Conservation (phyloP, 2,329 filamentous ascomycete species). For the Aureobasidium sp. region DNA sequence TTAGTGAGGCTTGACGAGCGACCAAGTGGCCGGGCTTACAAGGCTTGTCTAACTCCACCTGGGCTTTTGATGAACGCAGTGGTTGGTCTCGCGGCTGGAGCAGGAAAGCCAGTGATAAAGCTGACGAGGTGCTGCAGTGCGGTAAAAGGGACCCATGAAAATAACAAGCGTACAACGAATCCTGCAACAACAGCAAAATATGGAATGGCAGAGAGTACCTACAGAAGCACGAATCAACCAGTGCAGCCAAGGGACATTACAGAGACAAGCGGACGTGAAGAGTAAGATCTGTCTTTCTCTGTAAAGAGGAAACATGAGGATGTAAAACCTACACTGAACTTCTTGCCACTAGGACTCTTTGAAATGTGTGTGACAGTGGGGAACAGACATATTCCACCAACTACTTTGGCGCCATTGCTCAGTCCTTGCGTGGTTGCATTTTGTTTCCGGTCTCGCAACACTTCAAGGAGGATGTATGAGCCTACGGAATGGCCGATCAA, state of each 20-base stretch:
- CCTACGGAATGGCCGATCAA: conserved; percentile 44
- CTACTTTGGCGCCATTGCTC: conserved; percentile 22
- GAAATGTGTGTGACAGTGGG: conserved; percentile 43
- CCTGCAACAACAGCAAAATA: conserved; percentile 13
- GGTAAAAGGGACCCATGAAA: conserved; percentile 35
- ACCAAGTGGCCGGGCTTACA: conserved; percentile 29
- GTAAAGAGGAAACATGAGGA: background rate
- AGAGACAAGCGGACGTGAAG: too few relatives aligned
- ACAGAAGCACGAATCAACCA: background rate
- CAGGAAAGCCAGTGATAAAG: conserved; percentile 36
- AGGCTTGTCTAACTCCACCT: conserved; percentile 47
- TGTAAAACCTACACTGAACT: conserved; percentile 31
- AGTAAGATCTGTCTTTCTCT: background rate
- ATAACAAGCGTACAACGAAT: conserved; percentile 37
- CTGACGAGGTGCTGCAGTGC: conserved; percentile 38
- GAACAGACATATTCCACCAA: conserved; percentile 36
- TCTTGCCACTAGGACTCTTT: conserved; percentile 37
- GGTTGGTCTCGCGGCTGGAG: conserved; percentile 42
- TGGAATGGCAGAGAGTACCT: conserved; percentile 13
- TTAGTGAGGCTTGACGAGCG: background rate
- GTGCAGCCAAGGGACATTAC: background rate
- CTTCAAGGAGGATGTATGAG: conserved; percentile 40
- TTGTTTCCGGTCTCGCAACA: conserved; percentile 27
- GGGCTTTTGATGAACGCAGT: conserved; percentile 44
- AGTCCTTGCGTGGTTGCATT: background rate